Percentiles rank a stretch among this genome's conserved stretches.
Evolutionary conservation across 768 basidiomycete species (phyloP).

Genomic region (Suillus alpinus): DNA sequence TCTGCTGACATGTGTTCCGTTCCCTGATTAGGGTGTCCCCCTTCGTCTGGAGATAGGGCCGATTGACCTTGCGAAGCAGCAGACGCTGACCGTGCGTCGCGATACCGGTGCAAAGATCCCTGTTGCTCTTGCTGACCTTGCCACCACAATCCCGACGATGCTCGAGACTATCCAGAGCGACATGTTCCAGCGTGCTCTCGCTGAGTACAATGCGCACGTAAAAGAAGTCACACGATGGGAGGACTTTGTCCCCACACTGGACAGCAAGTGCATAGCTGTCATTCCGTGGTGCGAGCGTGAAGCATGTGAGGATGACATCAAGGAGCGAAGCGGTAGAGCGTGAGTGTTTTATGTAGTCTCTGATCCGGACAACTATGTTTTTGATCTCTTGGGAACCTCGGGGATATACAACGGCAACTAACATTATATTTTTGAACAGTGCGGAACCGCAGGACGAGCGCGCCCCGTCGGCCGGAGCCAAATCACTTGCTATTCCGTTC

Average conservation of each 20-base stretch:
- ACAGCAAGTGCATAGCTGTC: slow-evolving; percentile 81
- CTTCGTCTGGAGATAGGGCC: slow-evolving; percentile 97
- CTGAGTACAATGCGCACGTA: slow-evolving; percentile 66
- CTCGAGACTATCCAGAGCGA: slow-evolving; percentile 86
- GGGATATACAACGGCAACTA: not conserved
- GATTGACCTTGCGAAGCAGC: slow-evolving; percentile 78
- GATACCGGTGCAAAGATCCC: slow-evolving; percentile 64
- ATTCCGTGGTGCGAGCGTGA: slow-evolving; percentile 97
- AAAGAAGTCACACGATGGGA: slow-evolving; percentile 84
- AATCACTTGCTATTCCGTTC: slow-evolving; percentile 94
- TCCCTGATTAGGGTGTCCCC: slow-evolving; percentile 74
- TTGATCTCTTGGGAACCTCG: not conserved
- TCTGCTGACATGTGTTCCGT: slow-evolving; percentile 2
- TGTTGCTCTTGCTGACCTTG: slow-evolving; percentile 48
- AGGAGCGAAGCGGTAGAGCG: slow-evolving; percentile 87
- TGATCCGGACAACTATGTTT: too few relatives aligned
- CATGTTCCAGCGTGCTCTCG: slow-evolving; percentile 81
- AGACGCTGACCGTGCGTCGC: slow-evolving; percentile 83
- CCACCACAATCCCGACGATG: slow-evolving; percentile 52
- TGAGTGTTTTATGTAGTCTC: slow-evolving; percentile 33
- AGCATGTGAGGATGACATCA: slow-evolving; percentile 96
- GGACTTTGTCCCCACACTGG: slow-evolving; percentile 87
- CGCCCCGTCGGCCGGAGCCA: slow-evolving; percentile 96
- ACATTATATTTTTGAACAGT: slow-evolving; percentile 35
- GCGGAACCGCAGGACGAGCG: slow-evolving; percentile 89